A percentile compares a stretch with the other conserved stretches of the same genome.
Evolutionary conservation across 345 rosid genomes (phyloP).

Genomic region (Conringia planisiliqua): DNA sequence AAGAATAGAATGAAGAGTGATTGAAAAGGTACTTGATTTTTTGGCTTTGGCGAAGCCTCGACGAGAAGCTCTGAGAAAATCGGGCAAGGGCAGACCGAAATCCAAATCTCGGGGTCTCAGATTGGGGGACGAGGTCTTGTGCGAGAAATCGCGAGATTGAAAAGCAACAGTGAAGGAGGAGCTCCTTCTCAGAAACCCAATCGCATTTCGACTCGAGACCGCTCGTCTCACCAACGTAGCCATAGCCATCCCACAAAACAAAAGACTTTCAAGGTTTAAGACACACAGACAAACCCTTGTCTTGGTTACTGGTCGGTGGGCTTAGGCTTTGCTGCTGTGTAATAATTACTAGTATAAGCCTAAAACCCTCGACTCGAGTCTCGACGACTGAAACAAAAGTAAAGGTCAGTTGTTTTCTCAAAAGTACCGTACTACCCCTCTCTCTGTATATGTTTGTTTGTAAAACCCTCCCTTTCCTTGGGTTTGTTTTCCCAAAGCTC

Average conservation of each 20-base stretch:
- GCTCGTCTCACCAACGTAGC: slow-evolving; percentile 57
- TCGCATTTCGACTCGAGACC: slow-evolving; percentile 33
- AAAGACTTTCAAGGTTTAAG: not conserved
- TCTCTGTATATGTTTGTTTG: not conserved
- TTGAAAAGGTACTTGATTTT: slow-evolving; percentile 44
- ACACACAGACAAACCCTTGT: no score
- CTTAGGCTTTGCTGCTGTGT: no score
- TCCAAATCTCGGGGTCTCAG: not conserved
- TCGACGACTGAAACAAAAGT: no score
- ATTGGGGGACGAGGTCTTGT: slow-evolving; percentile 12
- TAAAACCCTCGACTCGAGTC: no score
- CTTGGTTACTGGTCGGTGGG: no score
- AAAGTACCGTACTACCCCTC: slow-evolving; percentile 8
- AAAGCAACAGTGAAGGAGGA: not conserved
- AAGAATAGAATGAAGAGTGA: not conserved
- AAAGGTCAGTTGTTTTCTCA: not conserved
- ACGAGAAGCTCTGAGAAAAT: slow-evolving; percentile 39
- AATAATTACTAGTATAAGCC: no score
- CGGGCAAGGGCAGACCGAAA: slow-evolving; percentile 18
- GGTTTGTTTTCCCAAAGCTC: not conserved
- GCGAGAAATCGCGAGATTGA: slow-evolving; percentile 39
- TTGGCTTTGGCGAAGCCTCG: slow-evolving; percentile 80
- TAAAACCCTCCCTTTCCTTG: slow-evolving; percentile 3
- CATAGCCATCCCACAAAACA: slow-evolving; percentile 26
- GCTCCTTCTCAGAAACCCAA: slow-evolving; percentile 35